Evolutionary conservation across 768 basidiomycete species (phyloP), one percentile per base, ranked within the genome.

Genomic region (Mycena vitilis): DNA sequence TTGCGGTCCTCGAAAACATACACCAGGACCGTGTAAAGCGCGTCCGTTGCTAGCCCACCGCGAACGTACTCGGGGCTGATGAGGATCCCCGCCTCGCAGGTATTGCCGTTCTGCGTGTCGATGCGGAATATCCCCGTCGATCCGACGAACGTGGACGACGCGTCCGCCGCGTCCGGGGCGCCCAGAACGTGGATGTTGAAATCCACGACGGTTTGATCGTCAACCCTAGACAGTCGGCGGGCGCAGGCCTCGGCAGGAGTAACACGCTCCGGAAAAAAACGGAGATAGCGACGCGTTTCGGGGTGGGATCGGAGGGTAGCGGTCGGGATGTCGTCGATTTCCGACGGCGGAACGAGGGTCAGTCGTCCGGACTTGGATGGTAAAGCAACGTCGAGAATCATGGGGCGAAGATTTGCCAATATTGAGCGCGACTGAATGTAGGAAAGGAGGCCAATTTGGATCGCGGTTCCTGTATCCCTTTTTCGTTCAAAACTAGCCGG

Each of bases 51-150:
- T 53, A 84, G 69, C 1, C 82, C 81, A 25, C 76, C 75, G 22
- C 82, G 78, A 36, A 84, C 81, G 25, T 78, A 69, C 36, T 81
- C 79, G 12, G 83, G 80, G 38, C 73, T 70, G 54, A 87, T 71
- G 38, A 86, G 70, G 65, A 87, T 83, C 12, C 85, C 85, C 11
- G 78, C 76, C 65, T 86, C 84, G 70, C 83, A 84, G 15, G 79
- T 79, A 9, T 71, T 70, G 65, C 81, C 73, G 11, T 42, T 54
- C 7, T 73, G 72, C n/a, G 23, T 63, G 63, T 86, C 80, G 69
- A 86, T 74, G 61, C 80, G 75, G 74, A 84, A 83, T 65, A 83
- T 73, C 4, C 82, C 83, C 3, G 81, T 80, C 52, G 76, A 73
- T 11, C 86, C 86, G 11, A 76, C 81, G 63, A 83, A 82, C 42